These are phyloP conservation scores for Globisporangium middletonii DNA, from an alignment of 352 stramenopile species.

Conservation along the genomic window DNA sequence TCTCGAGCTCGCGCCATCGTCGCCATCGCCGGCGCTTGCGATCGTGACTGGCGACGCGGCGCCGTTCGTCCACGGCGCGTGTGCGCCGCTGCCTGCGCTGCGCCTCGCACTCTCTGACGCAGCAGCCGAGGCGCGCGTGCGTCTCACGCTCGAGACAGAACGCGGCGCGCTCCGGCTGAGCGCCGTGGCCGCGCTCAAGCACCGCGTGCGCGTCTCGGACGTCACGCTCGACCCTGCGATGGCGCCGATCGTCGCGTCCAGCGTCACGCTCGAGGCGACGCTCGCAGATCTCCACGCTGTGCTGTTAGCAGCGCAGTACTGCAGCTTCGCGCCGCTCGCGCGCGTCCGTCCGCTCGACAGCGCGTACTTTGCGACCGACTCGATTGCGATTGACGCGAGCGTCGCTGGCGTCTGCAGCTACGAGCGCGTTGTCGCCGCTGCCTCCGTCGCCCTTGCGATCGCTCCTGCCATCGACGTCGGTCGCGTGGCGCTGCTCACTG, in stretches of 20 bases:
- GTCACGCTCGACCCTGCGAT: background rate
- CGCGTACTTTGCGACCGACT: slow-evolving; percentile 6
- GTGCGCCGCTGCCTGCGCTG: background rate
- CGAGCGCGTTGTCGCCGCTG: background rate
- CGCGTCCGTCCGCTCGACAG: background rate
- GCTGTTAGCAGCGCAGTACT: slow-evolving; percentile 19
- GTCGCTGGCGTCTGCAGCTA: slow-evolving; percentile 13
- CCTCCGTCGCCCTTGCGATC: slow-evolving; percentile 16
- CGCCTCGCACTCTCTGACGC: background rate
- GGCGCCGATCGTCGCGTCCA: background rate
- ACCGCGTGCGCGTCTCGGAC: slow-evolving; percentile 6
- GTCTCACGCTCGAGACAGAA: background rate
- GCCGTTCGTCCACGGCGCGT: background rate
- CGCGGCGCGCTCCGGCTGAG: slow-evolving; percentile 6
- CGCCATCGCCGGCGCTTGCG: background rate
- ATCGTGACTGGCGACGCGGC: background rate
- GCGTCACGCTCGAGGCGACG: slow-evolving; percentile 13
- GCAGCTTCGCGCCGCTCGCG: slow-evolving; percentile 10
- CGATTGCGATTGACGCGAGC: slow-evolving; percentile 4
- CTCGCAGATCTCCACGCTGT: slow-evolving; percentile 17
- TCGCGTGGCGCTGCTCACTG: slow-evolving; percentile 1
- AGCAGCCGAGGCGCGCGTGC: background rate
- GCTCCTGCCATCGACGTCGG: slow-evolving; percentile 11
- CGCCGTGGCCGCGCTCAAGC: slow-evolving; percentile 1
- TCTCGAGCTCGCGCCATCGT: background rate